Evolutionary conservation across 2,329 filamentous ascomycete genomes (phyloP).

Genomic region (Drechmeria coniospora): DNA sequence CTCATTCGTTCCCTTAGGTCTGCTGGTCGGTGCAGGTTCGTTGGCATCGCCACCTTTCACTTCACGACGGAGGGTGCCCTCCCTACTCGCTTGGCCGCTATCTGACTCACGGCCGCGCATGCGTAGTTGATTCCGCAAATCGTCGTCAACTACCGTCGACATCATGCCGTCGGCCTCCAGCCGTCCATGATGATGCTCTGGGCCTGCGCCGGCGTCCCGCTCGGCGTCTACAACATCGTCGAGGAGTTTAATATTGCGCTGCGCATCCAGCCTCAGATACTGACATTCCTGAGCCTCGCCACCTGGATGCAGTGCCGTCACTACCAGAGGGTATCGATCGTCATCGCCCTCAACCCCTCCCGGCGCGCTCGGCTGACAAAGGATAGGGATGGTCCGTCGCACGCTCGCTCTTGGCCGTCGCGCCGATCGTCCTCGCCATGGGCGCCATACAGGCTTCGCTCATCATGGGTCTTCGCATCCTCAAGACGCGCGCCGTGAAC

Average conservation of each 20-base stretch:
- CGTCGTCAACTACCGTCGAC: slow-evolving; percentile 48
- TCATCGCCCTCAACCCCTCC: neutral
- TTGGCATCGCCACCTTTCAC: no score
- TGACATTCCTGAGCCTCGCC: slow-evolving; percentile 24
- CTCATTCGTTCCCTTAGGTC: no score
- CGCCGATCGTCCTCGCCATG: slow-evolving; percentile 38
- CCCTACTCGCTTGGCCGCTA: no score
- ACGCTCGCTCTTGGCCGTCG: slow-evolving; percentile 31
- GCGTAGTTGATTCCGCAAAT: slow-evolving; percentile 55
- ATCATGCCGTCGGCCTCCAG: slow-evolving; percentile 50
- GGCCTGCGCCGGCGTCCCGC: slow-evolving; percentile 50
- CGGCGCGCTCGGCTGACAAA: slow-evolving; percentile 3
- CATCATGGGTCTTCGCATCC: slow-evolving; percentile 38
- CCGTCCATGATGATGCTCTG: slow-evolving; percentile 60
- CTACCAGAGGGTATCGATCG: slow-evolving; percentile 18
- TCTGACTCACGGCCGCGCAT: no score
- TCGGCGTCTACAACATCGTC: slow-evolving; percentile 37
- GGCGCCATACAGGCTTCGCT: slow-evolving; percentile 43
- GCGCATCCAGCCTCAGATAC: slow-evolving; percentile 26
- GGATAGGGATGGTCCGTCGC: slow-evolving; percentile 33
- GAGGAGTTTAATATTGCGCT: slow-evolving; percentile 25
- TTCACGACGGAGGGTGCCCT: no score
- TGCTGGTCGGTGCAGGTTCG: no score
- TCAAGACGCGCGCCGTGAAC: slow-evolving; percentile 24
- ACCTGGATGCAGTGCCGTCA: slow-evolving; percentile 29